Percentiles rank a stretch among this genome's conserved stretches.
These are phyloP conservation scores for Panaeolus cyanescens DNA, from an alignment of 768 basidiomycete genomes.

Conservation along the genomic window DNA sequence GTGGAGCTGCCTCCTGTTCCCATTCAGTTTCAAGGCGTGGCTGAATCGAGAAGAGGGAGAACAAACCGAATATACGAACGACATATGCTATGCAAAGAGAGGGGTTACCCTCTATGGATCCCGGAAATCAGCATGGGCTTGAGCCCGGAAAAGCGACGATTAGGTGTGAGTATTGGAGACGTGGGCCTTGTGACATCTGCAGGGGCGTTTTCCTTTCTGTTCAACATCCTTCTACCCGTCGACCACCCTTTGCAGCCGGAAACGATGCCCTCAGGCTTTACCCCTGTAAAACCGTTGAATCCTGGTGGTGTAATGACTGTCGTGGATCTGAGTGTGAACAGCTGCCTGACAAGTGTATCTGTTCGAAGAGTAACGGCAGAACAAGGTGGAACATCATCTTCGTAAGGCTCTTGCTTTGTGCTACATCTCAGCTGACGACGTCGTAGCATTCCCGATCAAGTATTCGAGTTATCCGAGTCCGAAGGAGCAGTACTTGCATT, in stretches of 20 bases:
- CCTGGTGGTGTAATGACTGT: background rate
- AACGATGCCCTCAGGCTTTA: background rate
- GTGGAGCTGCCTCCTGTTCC: too few relatives aligned
- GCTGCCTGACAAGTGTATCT: background rate
- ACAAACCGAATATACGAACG: conserved; percentile 10
- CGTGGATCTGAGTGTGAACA: background rate
- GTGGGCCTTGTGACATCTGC: background rate
- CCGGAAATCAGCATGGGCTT: conserved; percentile 27
- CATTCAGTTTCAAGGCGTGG: background rate
- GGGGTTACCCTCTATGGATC: conserved; percentile 35
- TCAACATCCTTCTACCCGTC: conserved; percentile 4
- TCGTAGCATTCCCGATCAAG: background rate
- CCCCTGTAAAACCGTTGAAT: background rate
- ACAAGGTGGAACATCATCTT: background rate
- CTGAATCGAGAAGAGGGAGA: background rate
- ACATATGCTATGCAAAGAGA: conserved; percentile 16
- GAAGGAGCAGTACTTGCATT: background rate
- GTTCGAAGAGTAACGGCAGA: background rate
- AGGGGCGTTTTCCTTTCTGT: conserved; percentile 1
- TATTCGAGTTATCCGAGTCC: background rate
- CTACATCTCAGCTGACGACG: background rate
- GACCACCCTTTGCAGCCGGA: background rate
- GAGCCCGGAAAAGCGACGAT: background rate
- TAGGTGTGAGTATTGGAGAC: background rate
- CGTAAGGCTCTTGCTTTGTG: background rate